A percentile compares a stretch with the other conserved stretches of the same genome.
Evolutionary conservation across 768 basidiomycete genomes (phyloP).

Genomic region (Podaxis rugospora): DNA sequence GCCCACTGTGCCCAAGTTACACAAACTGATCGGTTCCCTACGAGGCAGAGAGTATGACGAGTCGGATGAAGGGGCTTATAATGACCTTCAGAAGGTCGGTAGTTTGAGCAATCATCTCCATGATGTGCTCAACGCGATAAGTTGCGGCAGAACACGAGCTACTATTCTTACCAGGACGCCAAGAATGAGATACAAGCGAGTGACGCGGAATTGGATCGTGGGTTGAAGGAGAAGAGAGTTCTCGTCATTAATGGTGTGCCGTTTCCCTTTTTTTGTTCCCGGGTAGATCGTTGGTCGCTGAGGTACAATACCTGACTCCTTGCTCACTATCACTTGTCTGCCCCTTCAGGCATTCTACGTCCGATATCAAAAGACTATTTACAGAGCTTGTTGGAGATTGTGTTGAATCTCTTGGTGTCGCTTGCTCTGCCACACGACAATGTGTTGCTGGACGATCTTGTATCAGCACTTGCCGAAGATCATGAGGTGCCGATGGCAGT

Average conservation of each 20-base stretch:
- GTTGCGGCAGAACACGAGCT: not conserved
- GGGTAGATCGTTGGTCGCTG: not conserved
- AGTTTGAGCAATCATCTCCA: conserved; percentile 8
- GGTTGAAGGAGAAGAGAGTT: conserved; percentile 64
- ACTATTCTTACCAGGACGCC: conserved; percentile 58
- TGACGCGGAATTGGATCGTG: conserved; percentile 63
- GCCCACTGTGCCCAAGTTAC: conserved; percentile 71
- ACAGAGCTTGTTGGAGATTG: conserved; percentile 62
- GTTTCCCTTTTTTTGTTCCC: not conserved
- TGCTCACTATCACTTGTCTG: not conserved
- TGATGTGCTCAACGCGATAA: not conserved
- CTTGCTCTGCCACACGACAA: conserved; percentile 47
- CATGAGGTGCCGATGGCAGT: conserved; percentile 65
- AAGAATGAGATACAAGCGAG: conserved; percentile 73
- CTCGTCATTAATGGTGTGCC: conserved; percentile 64
- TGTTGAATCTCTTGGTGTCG: conserved; percentile 73
- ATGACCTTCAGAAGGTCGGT: conserved; percentile 19
- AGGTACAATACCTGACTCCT: not conserved
- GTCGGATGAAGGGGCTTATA: conserved; percentile 60
- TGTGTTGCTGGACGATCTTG: conserved; percentile 56
- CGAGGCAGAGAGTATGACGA: conserved; percentile 72
- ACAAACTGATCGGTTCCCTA: conserved; percentile 58
- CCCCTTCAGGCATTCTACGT: conserved; percentile 57
- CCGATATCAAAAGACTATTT: conserved; percentile 69
- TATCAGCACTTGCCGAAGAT: conserved; percentile 59